Conservation (phyloP, 2,329 filamentous ascomycete species). For the Ceratocystis destructans region DNA sequence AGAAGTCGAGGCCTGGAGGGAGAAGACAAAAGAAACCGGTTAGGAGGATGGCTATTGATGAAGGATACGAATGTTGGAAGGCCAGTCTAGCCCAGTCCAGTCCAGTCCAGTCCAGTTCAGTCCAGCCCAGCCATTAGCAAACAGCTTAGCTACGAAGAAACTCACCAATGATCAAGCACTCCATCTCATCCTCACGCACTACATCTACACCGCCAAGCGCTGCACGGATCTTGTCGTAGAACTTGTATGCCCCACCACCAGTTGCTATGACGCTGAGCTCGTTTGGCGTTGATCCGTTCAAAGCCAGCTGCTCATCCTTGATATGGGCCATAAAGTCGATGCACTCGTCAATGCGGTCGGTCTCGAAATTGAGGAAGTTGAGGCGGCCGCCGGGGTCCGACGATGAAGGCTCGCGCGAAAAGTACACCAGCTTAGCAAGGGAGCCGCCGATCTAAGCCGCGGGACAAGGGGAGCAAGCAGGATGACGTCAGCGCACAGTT, state of each 20-base stretch:
- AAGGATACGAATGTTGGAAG: too few species aligned
- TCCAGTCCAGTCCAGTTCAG: too few species aligned
- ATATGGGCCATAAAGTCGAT: conserved; percentile 81
- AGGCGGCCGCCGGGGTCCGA: conserved; percentile 73
- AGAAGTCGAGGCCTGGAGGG: conserved; percentile 73
- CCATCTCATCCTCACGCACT: conserved; percentile 92
- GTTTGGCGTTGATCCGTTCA: conserved; percentile 56
- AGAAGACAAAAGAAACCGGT: conserved; percentile 11
- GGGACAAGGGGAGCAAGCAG: conserved; percentile 7
- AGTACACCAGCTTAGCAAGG: conserved; percentile 92
- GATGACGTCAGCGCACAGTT: conserved; percentile 18
- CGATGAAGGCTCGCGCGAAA: conserved; percentile 72
- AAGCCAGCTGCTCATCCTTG: conserved; percentile 63
- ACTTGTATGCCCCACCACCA: conserved; percentile 91
- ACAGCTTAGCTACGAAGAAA: not conserved
- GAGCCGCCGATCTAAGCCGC: conserved; percentile 72
- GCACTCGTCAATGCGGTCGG: conserved; percentile 83
- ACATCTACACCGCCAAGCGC: conserved; percentile 69
- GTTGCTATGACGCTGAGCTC: conserved; percentile 90
- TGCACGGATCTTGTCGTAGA: conserved; percentile 79
- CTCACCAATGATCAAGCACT: conserved; percentile 84
- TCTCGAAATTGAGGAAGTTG: conserved; percentile 95
- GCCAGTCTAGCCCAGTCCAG: too few species aligned
- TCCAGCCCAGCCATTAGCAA: too few species aligned
- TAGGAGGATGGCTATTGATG: conserved; percentile 4